A percentile compares a stretch with the other conserved stretches of the same genome.
These are phyloP conservation scores for Pisolithus thermaeus DNA, from an alignment of 1,284 basidiomycete species.

Conservation along the genomic window DNA sequence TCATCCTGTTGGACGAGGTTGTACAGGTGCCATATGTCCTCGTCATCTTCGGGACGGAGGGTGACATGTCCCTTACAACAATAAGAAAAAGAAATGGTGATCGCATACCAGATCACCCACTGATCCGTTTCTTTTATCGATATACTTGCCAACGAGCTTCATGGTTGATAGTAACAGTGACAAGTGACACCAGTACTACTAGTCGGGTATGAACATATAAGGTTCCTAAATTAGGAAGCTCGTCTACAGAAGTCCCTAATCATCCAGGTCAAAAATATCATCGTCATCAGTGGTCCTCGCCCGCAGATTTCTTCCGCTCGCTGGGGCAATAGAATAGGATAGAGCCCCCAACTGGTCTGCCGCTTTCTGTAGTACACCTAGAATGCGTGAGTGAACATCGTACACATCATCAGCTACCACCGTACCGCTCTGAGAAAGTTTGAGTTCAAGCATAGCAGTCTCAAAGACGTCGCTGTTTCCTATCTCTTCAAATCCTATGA, in stretches of 20 bases:
- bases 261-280: conserved; percentile 58
- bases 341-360: conserved; percentile 15
- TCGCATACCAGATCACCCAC: conserved; percentile 39
- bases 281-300: conserved; percentile 38
- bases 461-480: conserved; percentile 85
- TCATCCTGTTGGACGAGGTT: conserved; percentile 93
- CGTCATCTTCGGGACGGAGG: conserved; percentile 90
- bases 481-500: conserved; percentile 94
- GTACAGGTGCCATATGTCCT: conserved; percentile 99
- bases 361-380: conserved; percentile 33
- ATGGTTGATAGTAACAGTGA: conserved; percentile 35
- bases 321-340: conserved; percentile 33
- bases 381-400: conserved; percentile 2
- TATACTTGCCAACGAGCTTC: conserved; percentile 68
- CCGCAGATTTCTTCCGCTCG: conserved; percentile 11
- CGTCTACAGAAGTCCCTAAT: conserved; percentile 15
- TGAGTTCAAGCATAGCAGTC: conserved; percentile 77
- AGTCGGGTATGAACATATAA: background rate
- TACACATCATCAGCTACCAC: conserved; percentile 1
- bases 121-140: conserved; percentile 70
- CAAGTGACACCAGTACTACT: background rate
- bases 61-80: conserved; percentile 74
- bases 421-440: conserved; percentile 72
- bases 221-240: conserved; percentile 21
- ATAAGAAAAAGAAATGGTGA: conserved; percentile 15